These are phyloP conservation scores for Pyrus betulifolia DNA, from an alignment of 306 rosid genomes.

Conservation along the genomic window DNA sequence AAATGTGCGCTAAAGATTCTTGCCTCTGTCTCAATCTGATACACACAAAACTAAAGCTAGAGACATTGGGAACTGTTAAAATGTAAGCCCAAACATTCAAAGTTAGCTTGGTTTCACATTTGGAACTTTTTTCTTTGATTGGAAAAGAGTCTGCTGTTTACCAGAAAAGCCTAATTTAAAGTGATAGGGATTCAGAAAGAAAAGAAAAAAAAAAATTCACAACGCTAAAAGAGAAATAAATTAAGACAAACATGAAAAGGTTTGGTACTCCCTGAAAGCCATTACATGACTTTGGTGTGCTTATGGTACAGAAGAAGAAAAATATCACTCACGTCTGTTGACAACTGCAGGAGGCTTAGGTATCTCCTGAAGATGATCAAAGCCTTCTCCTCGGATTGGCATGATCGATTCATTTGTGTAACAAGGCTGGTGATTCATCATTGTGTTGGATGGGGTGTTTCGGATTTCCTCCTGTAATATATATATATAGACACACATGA, in stretches of 20 bases:
- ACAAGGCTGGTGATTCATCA: slow-evolving; percentile 47
- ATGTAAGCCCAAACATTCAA: slow-evolving; percentile 23
- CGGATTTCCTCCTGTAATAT: slow-evolving; percentile 72
- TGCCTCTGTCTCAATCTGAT: slow-evolving; percentile 12
- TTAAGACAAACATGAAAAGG: neutral
- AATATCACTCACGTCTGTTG: slow-evolving; percentile 58
- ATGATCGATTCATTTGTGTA: slow-evolving; percentile 32
- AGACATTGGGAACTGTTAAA: slow-evolving; percentile 37
- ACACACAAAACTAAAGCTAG: neutral
- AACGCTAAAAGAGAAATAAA: neutral
- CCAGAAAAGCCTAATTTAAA: neutral
- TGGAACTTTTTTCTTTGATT: slow-evolving; percentile 26
- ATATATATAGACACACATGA: neutral
- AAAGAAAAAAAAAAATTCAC: neutral
- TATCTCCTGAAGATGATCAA: slow-evolving; percentile 35
- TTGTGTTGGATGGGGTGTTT: slow-evolving; percentile 49
- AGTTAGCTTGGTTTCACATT: slow-evolving; percentile 9
- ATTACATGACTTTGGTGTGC: neutral
- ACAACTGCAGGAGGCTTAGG: slow-evolving; percentile 65
- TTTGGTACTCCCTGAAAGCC: neutral
- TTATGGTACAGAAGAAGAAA: neutral
- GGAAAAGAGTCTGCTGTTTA: slow-evolving; percentile 13
- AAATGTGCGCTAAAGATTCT: slow-evolving; percentile 30
- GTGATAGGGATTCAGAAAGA: neutral
- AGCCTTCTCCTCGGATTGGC: slow-evolving; percentile 41